phyloP scores from a whole-genome alignment of 306 rosid genomes.

The Medicago ruthenica region DNA sequence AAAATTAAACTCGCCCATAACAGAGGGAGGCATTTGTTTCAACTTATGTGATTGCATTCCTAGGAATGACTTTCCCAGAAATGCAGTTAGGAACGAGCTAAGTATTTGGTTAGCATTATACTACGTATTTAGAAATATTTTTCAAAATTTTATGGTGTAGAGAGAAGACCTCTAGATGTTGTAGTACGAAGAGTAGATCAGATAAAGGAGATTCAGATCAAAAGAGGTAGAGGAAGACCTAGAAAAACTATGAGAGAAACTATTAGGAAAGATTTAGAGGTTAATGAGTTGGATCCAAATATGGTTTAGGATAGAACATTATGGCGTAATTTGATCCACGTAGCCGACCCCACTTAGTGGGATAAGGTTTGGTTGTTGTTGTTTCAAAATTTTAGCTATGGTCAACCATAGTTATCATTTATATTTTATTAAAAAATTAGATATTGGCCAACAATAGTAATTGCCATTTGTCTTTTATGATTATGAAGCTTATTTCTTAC shows the following conservation, averaged over 20 bases:
- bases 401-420: conserved; percentile 31
- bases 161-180: no score
- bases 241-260: no score
- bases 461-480: conserved; percentile 20
- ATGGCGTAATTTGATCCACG: no score
- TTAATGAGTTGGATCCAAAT: no score
- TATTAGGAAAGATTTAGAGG: no score
- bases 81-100: background rate
- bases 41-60: background rate
- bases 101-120: background rate
- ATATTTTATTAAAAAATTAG: conserved; percentile 21
- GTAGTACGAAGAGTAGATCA: no score
- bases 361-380: no score
- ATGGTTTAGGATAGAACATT: no score
- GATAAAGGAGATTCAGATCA: no score
- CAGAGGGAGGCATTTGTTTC: background rate
- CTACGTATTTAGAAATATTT: background rate
- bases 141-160: background rate
- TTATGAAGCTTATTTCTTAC: conserved; percentile 21
- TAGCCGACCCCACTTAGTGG: no score
- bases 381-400: conserved; percentile 2
- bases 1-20: background rate
- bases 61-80: background rate
- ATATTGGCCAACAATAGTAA: conserved; percentile 3
- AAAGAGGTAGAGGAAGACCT: no score